Evolutionary conservation across 1,284 basidiomycete species (phyloP).

Genomic region (Dichomitus squalens): DNA sequence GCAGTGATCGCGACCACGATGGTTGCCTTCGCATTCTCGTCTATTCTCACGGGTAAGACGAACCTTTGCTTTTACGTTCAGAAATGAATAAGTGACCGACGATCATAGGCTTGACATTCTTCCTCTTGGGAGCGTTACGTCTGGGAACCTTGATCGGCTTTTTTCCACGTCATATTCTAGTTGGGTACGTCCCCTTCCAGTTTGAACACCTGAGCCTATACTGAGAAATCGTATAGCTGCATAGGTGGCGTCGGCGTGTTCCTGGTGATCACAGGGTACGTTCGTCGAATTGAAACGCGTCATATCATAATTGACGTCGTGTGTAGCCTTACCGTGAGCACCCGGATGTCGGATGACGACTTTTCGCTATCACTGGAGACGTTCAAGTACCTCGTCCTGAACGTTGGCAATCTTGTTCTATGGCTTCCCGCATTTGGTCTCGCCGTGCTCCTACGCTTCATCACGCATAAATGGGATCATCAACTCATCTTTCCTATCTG

Average conservation of each 20-base stretch:
- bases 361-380: constrained; percentile 72
- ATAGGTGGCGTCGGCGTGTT: constrained; percentile 97
- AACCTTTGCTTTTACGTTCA: neutral
- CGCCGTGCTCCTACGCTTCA: constrained; percentile 78
- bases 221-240: constrained; percentile 52
- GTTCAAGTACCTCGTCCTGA: constrained; percentile 63
- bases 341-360: constrained; percentile 81
- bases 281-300: neutral
- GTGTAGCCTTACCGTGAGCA: constrained; percentile 77
- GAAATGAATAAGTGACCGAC: neutral
- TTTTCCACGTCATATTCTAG: constrained; percentile 95
- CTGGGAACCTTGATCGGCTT: constrained; percentile 92
- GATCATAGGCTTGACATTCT: constrained; percentile 74
- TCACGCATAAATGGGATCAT: constrained; percentile 83
- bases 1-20: constrained; percentile 91
- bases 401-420: constrained; percentile 62
- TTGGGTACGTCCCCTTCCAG: constrained; percentile 56
- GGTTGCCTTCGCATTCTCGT: constrained; percentile 87
- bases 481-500: constrained; percentile 93
- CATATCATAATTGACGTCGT: neutral
- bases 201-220: neutral
- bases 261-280: constrained; percentile 84
- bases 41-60: constrained; percentile 82
- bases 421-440: constrained; percentile 81
- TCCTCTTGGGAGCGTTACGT: constrained; percentile 81